Evolutionary conservation across 768 basidiomycete species (phyloP), one percentile per base, ranked within the genome.

Genomic region (Psilocybe subaeruginosa): DNA sequence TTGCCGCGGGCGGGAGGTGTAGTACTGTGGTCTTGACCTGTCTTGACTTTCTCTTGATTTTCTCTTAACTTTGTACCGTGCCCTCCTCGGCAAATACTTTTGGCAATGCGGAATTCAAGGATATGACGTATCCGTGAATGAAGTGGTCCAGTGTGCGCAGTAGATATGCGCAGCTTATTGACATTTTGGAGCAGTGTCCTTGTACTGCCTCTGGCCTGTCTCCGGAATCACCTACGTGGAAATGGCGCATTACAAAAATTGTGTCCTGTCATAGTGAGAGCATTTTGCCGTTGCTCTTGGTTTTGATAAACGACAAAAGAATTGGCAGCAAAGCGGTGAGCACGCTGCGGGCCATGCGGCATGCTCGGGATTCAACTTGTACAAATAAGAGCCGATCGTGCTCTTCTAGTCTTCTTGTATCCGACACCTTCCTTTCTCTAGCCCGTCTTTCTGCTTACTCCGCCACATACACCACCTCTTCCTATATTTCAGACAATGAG

Each of bases 401-500:
- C 46, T 19, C 60, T 35, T 43, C 19, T 33, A 39, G 45, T 66
- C 66, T 62, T 63, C 41, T 43, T 43, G 41, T 63, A 57, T 55
- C 46, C 51, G n/a, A 48, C 33, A 14, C 41, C 27, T 51, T 62
- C 62, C 63, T 58, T 62, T 64, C 54, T 37, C 27, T 45, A 50
- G 52, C 49, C 49, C 52, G 56, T 45, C 48, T 46, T 58, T 61
- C 17, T 58, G 59, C 35, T 61, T 59, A 64, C 50, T 53, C 55
- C 56, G 43, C 51, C 17, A 8, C 12, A 17, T 37, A 9, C 62
- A 37, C 65, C 54, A 62, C 62, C 64, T 60, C 50, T n/a, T 16
- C 11, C 30, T 4, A 17, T 46, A 27, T 31, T 37, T 59, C 56
- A 46, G 63, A 66, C 60, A 66, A 89, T 90, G 91, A 88, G 90